phyloP scores from a whole-genome alignment of 257 asterid genomes.

The Gentiana straminea region DNA sequence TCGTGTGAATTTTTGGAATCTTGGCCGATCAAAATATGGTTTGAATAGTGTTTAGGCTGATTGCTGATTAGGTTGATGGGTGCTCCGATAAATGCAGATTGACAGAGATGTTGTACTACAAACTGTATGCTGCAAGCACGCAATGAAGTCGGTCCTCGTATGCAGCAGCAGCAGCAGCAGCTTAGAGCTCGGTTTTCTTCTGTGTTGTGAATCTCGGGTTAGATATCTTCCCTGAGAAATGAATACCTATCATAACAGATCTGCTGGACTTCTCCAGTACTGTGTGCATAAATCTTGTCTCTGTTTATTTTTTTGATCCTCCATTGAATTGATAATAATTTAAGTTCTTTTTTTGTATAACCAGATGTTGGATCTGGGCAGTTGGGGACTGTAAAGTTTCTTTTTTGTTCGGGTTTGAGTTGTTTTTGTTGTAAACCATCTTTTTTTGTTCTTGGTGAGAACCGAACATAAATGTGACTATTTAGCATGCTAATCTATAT shows the following conservation, averaged over 20 bases:
- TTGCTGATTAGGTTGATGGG: neutral
- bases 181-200: conserved; percentile 13
- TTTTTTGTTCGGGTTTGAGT: too few relatives aligned
- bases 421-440: too few relatives aligned
- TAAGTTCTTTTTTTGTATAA: too few relatives aligned
- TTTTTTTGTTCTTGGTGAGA: too few relatives aligned
- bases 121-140: neutral
- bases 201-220: neutral
- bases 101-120: conserved; percentile 4
- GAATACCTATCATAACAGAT: neutral
- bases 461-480: too few relatives aligned
- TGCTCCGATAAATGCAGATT: neutral
- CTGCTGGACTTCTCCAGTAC: too few relatives aligned
- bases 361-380: too few relatives aligned
- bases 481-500: too few relatives aligned
- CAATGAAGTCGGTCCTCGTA: conserved; percentile 2
- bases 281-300: too few relatives aligned
- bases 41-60: conserved; percentile 4
- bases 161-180: neutral
- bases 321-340: too few relatives aligned
- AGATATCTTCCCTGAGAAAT: neutral
- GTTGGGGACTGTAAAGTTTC: too few relatives aligned
- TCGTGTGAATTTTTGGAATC: conserved; percentile 3
- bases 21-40: neutral
- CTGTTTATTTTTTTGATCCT: too few relatives aligned